These are phyloP conservation scores for Pochonia chlamydosporia DNA, from an alignment of 2,329 filamentous ascomycete genomes.

Conservation along the genomic window DNA sequence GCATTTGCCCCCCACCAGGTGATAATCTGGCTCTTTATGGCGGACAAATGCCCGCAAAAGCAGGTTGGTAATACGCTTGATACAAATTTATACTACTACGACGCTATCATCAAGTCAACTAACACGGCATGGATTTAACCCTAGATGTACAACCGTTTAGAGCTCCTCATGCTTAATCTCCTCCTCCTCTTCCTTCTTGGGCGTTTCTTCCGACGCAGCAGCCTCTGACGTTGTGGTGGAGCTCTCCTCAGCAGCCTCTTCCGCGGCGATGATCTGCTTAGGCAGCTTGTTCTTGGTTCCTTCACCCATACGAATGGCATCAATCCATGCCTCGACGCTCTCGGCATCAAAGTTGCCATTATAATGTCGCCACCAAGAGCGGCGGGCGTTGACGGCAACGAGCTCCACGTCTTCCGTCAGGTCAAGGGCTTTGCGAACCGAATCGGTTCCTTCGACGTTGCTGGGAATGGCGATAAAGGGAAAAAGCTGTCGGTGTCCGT, in stretches of 20 bases:
- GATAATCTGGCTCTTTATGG: no score
- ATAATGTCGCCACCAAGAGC: conserved; percentile 80
- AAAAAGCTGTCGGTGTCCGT: conserved; percentile 64
- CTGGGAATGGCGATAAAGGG: conserved; percentile 73
- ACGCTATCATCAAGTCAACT: no score
- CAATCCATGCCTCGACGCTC: conserved; percentile 78
- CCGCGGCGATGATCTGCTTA: conserved; percentile 44
- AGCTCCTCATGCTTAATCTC: conserved; percentile 43
- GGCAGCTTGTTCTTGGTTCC: conserved; percentile 73
- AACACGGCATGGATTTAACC: no score
- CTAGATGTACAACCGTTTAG: conserved; percentile 17
- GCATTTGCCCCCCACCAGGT: background rate
- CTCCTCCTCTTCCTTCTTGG: conserved; percentile 22
- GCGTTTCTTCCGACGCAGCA: conserved; percentile 19
- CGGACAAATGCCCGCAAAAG: no score
- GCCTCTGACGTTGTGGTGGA: conserved; percentile 15
- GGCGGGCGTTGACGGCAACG: conserved; percentile 77
- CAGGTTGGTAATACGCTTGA: background rate
- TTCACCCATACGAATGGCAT: conserved; percentile 85
- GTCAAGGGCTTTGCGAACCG: conserved; percentile 45
- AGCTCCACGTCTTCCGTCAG: conserved; percentile 61
- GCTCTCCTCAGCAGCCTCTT: conserved; percentile 26
- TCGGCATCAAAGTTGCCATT: conserved; percentile 52
- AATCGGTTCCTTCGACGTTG: conserved; percentile 33
- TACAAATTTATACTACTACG: background rate